Conservation (phyloP, 202 grass and related monocot genomes). For the Musa balbisiana region DNA sequence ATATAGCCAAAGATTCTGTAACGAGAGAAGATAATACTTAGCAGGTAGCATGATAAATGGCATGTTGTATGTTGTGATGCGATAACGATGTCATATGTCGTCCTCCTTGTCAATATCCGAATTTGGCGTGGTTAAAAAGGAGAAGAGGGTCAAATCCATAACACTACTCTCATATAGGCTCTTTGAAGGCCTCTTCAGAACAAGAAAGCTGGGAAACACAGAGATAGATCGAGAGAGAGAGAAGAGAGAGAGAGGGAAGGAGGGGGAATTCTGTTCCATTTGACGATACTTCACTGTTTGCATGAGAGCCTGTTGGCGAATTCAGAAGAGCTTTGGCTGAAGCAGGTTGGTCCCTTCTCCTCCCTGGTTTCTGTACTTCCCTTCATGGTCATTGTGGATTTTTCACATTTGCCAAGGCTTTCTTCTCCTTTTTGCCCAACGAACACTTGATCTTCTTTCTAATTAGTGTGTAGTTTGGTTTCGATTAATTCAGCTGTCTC, state of each 20-base stretch:
- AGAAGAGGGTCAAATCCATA: not conserved
- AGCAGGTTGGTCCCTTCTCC: too few species aligned
- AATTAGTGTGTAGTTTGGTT: not conserved
- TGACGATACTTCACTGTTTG: not conserved
- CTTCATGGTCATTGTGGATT: not conserved
- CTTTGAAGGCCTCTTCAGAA: too few species aligned
- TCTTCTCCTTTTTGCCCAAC: not conserved
- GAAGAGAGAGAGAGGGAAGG: too few species aligned
- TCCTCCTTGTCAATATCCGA: conserved; percentile 10
- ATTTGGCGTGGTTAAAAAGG: conserved; percentile 4
- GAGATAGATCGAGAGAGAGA: not conserved
- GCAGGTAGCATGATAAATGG: conserved; percentile 13
- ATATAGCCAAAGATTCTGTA: not conserved
- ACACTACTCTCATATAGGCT: not conserved
- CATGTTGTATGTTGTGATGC: conserved; percentile 14
- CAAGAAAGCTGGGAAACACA: not conserved
- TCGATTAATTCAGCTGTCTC: not conserved
- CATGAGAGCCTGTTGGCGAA: not conserved
- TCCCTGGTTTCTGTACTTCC: not conserved
- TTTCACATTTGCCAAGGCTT: not conserved
- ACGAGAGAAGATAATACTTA: not conserved
- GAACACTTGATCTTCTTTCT: not conserved
- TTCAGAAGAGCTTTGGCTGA: not conserved
- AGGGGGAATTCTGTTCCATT: conserved; percentile 5
- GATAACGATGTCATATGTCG: conserved; percentile 2